Evolutionary conservation across 345 rosid species (phyloP).

Genomic region (Sonneratia caseolaris): DNA sequence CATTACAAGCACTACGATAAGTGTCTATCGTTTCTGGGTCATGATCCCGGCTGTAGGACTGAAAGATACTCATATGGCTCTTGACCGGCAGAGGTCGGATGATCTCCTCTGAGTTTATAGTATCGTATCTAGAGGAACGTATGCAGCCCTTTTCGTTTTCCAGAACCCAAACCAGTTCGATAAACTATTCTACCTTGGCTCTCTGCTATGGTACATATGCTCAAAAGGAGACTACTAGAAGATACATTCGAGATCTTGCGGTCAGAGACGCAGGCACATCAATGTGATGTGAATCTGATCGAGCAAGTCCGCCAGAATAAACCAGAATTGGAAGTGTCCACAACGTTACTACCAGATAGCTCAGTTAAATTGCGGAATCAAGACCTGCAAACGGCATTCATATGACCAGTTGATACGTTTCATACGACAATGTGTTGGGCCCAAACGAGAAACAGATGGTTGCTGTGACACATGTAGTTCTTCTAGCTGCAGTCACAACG

Average conservation of each 20-base stretch:
- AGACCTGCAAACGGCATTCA: not conserved
- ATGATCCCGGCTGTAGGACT: not conserved
- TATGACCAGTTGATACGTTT: not conserved
- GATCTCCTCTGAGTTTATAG: not conserved
- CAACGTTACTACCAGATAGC: not conserved
- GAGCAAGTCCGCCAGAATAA: not conserved
- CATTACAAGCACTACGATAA: not conserved
- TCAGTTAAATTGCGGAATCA: not conserved
- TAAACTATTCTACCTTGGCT: no score
- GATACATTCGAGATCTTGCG: not conserved
- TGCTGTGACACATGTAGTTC: not conserved
- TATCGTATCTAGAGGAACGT: not conserved
- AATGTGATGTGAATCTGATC: not conserved
- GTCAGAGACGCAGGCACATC: not conserved
- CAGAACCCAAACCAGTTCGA: not conserved
- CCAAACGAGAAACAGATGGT: not conserved
- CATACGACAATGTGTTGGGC: not conserved
- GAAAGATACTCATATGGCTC: not conserved
- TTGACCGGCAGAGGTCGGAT: not conserved
- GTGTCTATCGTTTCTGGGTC: not conserved
- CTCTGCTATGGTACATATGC: no score
- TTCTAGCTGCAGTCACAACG: not conserved
- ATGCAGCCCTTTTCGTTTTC: not conserved
- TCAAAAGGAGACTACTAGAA: no score
- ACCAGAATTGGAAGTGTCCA: not conserved